These are phyloP conservation scores for Colletotrichum noveboracense DNA, from an alignment of 2,329 filamentous ascomycete species.

Conservation along the genomic window DNA sequence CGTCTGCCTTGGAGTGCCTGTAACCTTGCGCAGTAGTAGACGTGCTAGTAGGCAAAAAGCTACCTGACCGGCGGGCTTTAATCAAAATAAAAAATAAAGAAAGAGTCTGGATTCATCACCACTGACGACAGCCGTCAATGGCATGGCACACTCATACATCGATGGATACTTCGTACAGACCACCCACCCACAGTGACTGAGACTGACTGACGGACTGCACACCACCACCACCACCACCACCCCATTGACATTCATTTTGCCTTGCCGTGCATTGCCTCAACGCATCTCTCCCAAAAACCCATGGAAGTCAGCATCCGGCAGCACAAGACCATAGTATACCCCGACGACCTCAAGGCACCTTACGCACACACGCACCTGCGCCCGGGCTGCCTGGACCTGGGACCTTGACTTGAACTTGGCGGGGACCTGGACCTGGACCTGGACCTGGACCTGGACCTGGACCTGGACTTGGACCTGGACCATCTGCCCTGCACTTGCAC, in stretches of 20 bases:
- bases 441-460: conserved; percentile 1
- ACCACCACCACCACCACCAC: not conserved
- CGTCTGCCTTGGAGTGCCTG: not conserved
- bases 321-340: not conserved
- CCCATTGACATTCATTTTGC: not conserved
- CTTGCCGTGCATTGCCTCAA: not conserved
- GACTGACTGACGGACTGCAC: not conserved
- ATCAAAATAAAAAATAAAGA: not conserved
- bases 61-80: not conserved
- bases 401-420: not conserved
- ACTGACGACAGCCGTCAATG: conserved; percentile 5
- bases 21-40: not conserved
- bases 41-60: not conserved
- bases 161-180: not conserved
- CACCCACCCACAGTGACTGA: not conserved
- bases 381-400: conserved; percentile 7
- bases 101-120: conserved; percentile 5
- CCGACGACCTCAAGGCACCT: not conserved
- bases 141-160: not conserved
- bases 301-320: not conserved
- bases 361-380: conserved; percentile 2
- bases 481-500: not conserved
- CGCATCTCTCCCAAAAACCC: not conserved
- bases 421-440: not conserved
- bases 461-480: conserved; percentile 1